phyloP scores from a whole-genome alignment of 805 yeast genomes.

The Saccharomycopsis sp. region DNA sequence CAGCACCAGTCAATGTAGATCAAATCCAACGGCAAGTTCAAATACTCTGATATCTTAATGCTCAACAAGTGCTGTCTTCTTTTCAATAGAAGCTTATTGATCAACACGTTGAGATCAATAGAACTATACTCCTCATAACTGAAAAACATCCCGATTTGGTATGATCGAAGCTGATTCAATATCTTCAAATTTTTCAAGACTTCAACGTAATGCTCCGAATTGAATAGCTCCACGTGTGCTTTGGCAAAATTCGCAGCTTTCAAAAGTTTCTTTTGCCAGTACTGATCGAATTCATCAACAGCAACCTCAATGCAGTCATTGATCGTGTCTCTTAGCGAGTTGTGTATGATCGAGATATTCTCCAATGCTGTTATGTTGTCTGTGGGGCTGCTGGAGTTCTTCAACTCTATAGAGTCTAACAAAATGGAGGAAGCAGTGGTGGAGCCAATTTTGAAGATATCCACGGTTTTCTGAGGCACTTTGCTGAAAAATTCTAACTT shows the following conservation, averaged over 20 bases:
- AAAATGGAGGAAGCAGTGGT: constrained; percentile 74
- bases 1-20: constrained; percentile 79
- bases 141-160: constrained; percentile 58
- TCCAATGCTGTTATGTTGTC: constrained; percentile 20
- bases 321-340: constrained; percentile 49
- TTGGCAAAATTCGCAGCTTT: constrained; percentile 86
- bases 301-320: constrained; percentile 67
- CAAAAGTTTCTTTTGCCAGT: constrained; percentile 71
- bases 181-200: constrained; percentile 55
- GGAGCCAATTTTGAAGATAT: constrained; percentile 75
- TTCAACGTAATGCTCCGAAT: constrained; percentile 53
- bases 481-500: constrained; percentile 54
- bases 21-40: constrained; percentile 37
- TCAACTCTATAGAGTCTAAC: constrained; percentile 59
- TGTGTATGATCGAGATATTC: constrained; percentile 25
- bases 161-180: constrained; percentile 57
- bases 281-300: constrained; percentile 63
- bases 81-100: constrained; percentile 43
- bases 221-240: constrained; percentile 43
- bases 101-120: constrained; percentile 41
- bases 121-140: constrained; percentile 45
- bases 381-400: constrained; percentile 15
- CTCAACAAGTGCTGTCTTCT: constrained; percentile 57
- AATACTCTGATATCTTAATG: constrained; percentile 47
- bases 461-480: constrained; percentile 48